Evolutionary conservation across 164 flowering plant genomes (phyloP), one percentile per base, ranked within the genome.

Genomic region (Liquidambar formosana): DNA sequence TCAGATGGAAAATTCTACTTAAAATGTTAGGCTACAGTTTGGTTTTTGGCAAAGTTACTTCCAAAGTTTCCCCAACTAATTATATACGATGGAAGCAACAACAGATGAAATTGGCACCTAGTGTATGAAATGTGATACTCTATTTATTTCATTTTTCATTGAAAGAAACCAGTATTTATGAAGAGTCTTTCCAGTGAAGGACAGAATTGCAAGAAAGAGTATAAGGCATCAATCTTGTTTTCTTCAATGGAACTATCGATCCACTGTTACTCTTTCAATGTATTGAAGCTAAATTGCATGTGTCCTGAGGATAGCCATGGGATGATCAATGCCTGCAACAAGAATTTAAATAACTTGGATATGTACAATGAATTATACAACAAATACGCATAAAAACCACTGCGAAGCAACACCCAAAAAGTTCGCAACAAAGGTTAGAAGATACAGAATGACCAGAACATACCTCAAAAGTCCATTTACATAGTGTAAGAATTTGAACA

Each of bases 261-360:
- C 80, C 80, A 78, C 77, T 75, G 63, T 18, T 74, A 26, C 59
- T 70, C 75, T 59, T 64, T 70, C 10, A 77, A 16, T 1, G 63
- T 74, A 53, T 71, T 67, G 47, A 74, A 74, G 13, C 67, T 63
- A 15, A 74, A 74, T 0, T 38, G 56, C 15, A 67, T 12, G 13
- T 10, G 22, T 16, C 52, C 45, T 5, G 62, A 43, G 43, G 74
- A 77, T 19, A 77, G 19, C 4, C 68, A 53, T 21, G 71, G 76
- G 28, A 53, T 47, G 15, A 77, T 72, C 57, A 73, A 65, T 9
- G 63, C 76, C 79, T 76, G 76, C 57, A 33, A 6, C 41, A 33
- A 33, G 41, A 33, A 33, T 2, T 33, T 33, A 2, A 33, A 33
- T 33, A 33, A 33, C 41, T 33, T 33, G 2, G 6, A 2, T 33